Conservation (phyloP, 2,329 filamentous ascomycete species). For the Fusarium buharicum region DNA sequence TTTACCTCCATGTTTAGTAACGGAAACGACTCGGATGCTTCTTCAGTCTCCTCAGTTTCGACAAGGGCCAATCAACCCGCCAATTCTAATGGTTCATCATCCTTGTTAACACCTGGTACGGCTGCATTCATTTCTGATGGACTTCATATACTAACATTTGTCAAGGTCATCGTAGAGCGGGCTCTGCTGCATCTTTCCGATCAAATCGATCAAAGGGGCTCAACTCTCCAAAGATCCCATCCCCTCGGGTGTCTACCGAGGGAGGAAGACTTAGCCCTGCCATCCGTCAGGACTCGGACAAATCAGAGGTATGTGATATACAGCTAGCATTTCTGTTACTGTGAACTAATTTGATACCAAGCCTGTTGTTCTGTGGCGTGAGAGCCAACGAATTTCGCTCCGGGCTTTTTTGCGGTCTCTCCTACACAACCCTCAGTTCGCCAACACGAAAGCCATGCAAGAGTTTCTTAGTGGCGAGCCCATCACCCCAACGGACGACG, state of each 20-base stretch:
- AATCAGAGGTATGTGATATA: constrained; percentile 42
- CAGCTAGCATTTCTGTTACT: too few relatives aligned
- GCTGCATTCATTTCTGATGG: background rate
- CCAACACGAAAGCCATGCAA: constrained; percentile 82
- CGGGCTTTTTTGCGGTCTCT: constrained; percentile 90
- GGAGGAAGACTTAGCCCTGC: constrained; percentile 46
- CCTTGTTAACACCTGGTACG: constrained; percentile 47
- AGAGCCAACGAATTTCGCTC: constrained; percentile 90
- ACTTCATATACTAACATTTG: constrained; percentile 13
- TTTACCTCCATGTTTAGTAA: constrained; percentile 65
- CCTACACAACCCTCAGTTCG: constrained; percentile 84
- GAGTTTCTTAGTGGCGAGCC: constrained; percentile 84
- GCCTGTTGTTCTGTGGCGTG: constrained; percentile 76
- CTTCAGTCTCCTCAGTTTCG: constrained; percentile 83
- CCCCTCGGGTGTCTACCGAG: constrained; percentile 49
- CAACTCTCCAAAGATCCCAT: constrained; percentile 43
- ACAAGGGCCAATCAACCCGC: constrained; percentile 64
- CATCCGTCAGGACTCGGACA: constrained; percentile 35
- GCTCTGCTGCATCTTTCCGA: constrained; percentile 47
- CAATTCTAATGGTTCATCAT: constrained; percentile 35
- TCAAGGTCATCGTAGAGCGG: constrained; percentile 41
- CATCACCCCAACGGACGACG: constrained; percentile 80
- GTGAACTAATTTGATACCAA: constrained; percentile 50
- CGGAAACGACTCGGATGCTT: constrained; percentile 76
- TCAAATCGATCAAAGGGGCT: constrained; percentile 48